Evolutionary conservation across 192 early-diverging fungal genomes (phyloP).

Genomic region (Backusella mclennaniae): DNA sequence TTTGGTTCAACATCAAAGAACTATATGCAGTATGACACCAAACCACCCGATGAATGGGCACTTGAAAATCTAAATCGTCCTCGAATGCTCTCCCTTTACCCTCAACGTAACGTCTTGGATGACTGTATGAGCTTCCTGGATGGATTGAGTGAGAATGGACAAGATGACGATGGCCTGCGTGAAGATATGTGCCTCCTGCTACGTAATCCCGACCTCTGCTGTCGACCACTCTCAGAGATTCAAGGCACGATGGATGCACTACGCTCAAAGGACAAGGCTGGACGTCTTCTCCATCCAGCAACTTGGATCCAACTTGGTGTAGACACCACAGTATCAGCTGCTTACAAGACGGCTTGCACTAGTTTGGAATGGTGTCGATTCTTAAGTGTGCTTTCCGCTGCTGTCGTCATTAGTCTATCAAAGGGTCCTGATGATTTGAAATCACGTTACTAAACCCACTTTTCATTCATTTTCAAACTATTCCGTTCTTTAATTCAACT

Average conservation of each 20-base stretch:
- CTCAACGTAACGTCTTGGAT: constrained; percentile 12
- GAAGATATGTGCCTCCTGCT: constrained; percentile 17
- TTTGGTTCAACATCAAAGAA: constrained; percentile 1
- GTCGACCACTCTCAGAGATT: constrained; percentile 6
- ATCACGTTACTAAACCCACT: neutral
- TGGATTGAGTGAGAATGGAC: neutral
- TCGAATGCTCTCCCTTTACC: neutral
- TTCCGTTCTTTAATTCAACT: constrained; percentile 8
- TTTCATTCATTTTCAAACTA: neutral
- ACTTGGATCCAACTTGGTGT: constrained; percentile 1
- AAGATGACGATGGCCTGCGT: neutral
- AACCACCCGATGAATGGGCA: neutral
- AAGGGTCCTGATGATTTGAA: constrained; percentile 23
- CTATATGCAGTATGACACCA: neutral
- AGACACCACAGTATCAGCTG: neutral
- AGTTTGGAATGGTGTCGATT: constrained; percentile 30
- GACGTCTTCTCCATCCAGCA: neutral
- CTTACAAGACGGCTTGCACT: constrained; percentile 7
- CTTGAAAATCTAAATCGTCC: neutral
- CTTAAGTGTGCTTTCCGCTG: constrained; percentile 23
- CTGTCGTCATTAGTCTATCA: constrained; percentile 18
- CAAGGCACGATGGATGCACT: neutral
- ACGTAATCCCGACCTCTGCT: constrained; percentile 13
- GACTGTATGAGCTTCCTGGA: constrained; percentile 15
- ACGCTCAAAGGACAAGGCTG: neutral